A percentile compares a stretch with the other conserved stretches of the same genome.
Evolutionary conservation across 2,329 filamentous ascomycete species (phyloP).

Genomic region (Talaromyces sp.): DNA sequence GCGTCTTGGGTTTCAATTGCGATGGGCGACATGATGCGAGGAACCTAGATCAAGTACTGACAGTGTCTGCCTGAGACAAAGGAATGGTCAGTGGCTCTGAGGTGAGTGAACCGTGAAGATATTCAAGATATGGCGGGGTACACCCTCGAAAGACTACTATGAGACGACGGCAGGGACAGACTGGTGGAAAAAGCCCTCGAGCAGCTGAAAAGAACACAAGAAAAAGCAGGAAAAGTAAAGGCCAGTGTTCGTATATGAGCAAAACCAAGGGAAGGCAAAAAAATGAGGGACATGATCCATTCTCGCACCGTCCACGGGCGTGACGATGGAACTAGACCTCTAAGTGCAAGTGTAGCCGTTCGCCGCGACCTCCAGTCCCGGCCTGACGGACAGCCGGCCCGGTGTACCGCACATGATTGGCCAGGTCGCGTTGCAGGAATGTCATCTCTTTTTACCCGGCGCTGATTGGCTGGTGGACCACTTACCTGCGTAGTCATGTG

Average conservation of each 20-base stretch:
- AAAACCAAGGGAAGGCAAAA: constrained; percentile 7
- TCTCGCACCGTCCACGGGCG: constrained; percentile 1
- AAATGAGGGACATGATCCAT: constrained; percentile 11
- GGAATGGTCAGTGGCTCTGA: neutral
- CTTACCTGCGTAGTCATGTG: neutral
- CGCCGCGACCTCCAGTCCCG: neutral
- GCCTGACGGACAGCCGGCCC: constrained; percentile 9
- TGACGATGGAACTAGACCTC: constrained; percentile 26
- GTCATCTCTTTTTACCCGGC: neutral
- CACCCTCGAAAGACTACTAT: neutral
- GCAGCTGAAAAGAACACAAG: neutral
- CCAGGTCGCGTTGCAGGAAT: neutral
- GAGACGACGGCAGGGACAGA: neutral
- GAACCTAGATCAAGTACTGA: neutral
- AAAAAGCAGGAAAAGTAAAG: constrained; percentile 9
- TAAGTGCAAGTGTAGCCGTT: constrained; percentile 35
- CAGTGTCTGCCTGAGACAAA: neutral
- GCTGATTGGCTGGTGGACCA: constrained; percentile 3
- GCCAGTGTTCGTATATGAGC: constrained; percentile 6
- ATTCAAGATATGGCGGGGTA: constrained; percentile 7
- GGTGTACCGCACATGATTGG: constrained; percentile 10
- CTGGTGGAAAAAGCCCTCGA: neutral
- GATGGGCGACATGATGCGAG: constrained; percentile 24
- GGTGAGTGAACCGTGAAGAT: neutral
- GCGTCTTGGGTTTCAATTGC: constrained; percentile 26